Conservation (phyloP, 1,284 basidiomycete genomes). For the Ustilago crameri region DNA sequence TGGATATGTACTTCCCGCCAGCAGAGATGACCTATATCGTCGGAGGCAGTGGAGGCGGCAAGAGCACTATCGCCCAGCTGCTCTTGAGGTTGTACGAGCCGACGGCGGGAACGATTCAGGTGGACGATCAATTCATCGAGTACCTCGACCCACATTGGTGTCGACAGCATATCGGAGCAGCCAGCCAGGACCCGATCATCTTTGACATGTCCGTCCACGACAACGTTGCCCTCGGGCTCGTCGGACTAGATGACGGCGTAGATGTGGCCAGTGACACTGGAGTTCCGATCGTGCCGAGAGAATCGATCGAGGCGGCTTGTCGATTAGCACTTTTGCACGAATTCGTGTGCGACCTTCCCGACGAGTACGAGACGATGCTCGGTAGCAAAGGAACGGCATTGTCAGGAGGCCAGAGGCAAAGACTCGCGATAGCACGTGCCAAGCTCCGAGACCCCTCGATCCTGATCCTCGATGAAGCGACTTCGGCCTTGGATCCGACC, state of each 20-base stretch:
- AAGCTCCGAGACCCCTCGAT: constrained; percentile 86
- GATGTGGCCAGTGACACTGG: neutral
- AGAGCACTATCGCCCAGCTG: constrained; percentile 88
- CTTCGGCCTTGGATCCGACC: constrained; percentile 90
- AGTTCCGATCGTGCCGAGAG: constrained; percentile 68
- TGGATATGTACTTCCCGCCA: constrained; percentile 79
- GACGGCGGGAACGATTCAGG: constrained; percentile 72
- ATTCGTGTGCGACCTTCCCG: constrained; percentile 82
- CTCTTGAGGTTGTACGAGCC: constrained; percentile 80
- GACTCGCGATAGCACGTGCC: constrained; percentile 89
- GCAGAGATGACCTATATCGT: constrained; percentile 91
- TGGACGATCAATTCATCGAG: constrained; percentile 84
- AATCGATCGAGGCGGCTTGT: constrained; percentile 83
- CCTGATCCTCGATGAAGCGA: constrained; percentile 94
- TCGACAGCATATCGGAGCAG: constrained; percentile 78
- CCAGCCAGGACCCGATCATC: constrained; percentile 81
- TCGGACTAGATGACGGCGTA: constrained; percentile 3
- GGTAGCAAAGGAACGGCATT: constrained; percentile 80
- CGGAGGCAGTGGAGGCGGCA: constrained; percentile 88
- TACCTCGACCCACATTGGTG: constrained; percentile 80
- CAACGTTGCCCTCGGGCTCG: constrained; percentile 83
- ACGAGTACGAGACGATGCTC: constrained; percentile 84
- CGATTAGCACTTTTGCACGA: constrained; percentile 87
- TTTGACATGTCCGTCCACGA: constrained; percentile 86
- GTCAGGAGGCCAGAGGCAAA: constrained; percentile 92